These are phyloP conservation scores for Fusarium armeniacum DNA, from an alignment of 2,329 filamentous ascomycete genomes.

Conservation along the genomic window DNA sequence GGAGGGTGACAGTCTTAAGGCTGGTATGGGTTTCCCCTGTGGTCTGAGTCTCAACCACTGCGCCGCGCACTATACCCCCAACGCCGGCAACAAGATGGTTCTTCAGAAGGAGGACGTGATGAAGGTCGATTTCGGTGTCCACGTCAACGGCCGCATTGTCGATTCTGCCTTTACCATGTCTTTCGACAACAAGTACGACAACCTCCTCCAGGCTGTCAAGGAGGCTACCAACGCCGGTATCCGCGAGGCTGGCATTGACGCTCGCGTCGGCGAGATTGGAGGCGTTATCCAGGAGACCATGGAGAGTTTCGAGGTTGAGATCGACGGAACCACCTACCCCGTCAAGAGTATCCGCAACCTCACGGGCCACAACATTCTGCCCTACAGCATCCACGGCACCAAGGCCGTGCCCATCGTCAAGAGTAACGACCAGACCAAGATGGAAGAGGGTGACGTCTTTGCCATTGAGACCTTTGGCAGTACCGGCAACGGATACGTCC, in stretches of 20 bases:
- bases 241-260: slow-evolving; percentile 88
- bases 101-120: slow-evolving; percentile 81
- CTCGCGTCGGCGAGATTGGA: slow-evolving; percentile 87
- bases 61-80: slow-evolving; percentile 89
- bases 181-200: slow-evolving; percentile 81
- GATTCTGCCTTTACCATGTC: slow-evolving; percentile 85
- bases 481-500: slow-evolving; percentile 89
- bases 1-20: slow-evolving; percentile 82
- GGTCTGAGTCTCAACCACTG: slow-evolving; percentile 88
- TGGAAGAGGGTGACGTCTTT: slow-evolving; percentile 97
- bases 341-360: slow-evolving; percentile 90
- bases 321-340: slow-evolving; percentile 82
- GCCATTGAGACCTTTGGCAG: slow-evolving; percentile 97
- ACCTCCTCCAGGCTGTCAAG: slow-evolving; percentile 78
- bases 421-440: slow-evolving; percentile 88
- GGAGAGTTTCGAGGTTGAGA: slow-evolving; percentile 92
- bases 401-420: slow-evolving; percentile 97
- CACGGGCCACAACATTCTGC: slow-evolving; percentile 90
- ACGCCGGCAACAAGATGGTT: slow-evolving; percentile 84
- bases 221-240: slow-evolving; percentile 89
- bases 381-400: slow-evolving; percentile 89
- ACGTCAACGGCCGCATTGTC: slow-evolving; percentile 84
- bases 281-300: slow-evolving; percentile 89
- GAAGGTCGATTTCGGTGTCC: slow-evolving; percentile 87
- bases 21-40: slow-evolving; percentile 88